phyloP scores from a whole-genome alignment of 1,139 yeast species.

The Ogataea hybrid region DNA sequence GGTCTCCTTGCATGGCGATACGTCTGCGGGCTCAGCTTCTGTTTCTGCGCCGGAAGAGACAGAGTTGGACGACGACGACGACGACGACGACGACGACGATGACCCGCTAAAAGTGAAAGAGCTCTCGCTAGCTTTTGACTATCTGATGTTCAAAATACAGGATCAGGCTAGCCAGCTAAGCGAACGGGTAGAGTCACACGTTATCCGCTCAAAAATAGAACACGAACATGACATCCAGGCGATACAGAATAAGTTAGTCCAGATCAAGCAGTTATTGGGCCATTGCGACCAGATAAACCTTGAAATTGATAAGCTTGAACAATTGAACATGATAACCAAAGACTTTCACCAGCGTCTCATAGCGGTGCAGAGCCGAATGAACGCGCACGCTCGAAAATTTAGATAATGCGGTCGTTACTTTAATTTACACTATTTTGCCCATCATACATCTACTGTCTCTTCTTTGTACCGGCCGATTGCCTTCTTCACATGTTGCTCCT shows the following conservation, averaged over 20 bases:
- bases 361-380: slow-evolving; percentile 25
- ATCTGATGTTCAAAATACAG: slow-evolving; percentile 56
- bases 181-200: slow-evolving; percentile 36
- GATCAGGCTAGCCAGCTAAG: slow-evolving; percentile 40
- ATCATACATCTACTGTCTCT: slow-evolving; percentile 11
- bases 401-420: slow-evolving; percentile 7
- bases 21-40: slow-evolving; percentile 11
- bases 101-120: slow-evolving; percentile 65
- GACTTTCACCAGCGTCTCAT: slow-evolving; percentile 39
- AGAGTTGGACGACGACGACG: slow-evolving; percentile 3
- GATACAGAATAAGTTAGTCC: slow-evolving; percentile 37
- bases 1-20: slow-evolving; percentile 13
- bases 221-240: slow-evolving; percentile 31
- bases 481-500: slow-evolving; percentile 18
- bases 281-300: slow-evolving; percentile 56
- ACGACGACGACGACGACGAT: slow-evolving; percentile 44
- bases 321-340: slow-evolving; percentile 48
- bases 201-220: slow-evolving; percentile 31
- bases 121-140: slow-evolving; percentile 61
- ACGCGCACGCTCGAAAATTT: slow-evolving; percentile 13
- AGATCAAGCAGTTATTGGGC: slow-evolving; percentile 41
- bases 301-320: slow-evolving; percentile 68
- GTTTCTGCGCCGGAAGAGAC: slow-evolving; percentile 2
- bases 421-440: slow-evolving; percentile 7
- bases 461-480: slow-evolving; percentile 12